These are phyloP conservation scores for Lathyrus tuberosus DNA, from an alignment of 306 rosid genomes.

Conservation along the genomic window DNA sequence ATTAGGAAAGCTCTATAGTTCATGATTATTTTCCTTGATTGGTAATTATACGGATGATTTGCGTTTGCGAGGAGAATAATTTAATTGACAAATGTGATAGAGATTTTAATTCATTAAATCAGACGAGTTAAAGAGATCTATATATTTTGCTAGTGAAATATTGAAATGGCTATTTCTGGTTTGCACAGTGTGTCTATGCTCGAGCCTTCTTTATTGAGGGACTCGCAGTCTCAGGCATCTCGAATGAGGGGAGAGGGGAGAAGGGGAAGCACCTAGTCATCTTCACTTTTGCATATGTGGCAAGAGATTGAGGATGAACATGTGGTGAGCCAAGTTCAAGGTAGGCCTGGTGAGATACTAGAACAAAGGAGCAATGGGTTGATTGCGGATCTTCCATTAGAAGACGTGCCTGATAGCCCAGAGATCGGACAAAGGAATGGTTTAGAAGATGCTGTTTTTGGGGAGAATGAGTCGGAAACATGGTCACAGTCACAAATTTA, in stretches of 20 bases:
- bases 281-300: constrained; percentile 81
- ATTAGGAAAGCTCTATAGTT: constrained; percentile 30
- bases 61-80: constrained; percentile 23
- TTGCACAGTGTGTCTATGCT: constrained; percentile 77
- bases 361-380: constrained; percentile 55
- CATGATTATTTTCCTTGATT: constrained; percentile 32
- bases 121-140: constrained; percentile 52
- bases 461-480: constrained; percentile 61
- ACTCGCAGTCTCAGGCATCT: constrained; percentile 71
- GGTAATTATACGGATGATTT: constrained; percentile 33
- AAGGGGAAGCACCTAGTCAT: constrained; percentile 63
- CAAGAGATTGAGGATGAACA: constrained; percentile 87
- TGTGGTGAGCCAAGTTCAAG: constrained; percentile 61
- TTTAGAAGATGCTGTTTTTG: constrained; percentile 54
- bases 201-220: constrained; percentile 76
- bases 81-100: constrained; percentile 23
- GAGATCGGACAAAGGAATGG: constrained; percentile 43
- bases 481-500: constrained; percentile 71
- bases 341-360: constrained; percentile 57
- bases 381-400: constrained; percentile 45
- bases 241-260: constrained; percentile 61
- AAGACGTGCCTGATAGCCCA: constrained; percentile 43
- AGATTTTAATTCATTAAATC: constrained; percentile 50
- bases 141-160: constrained; percentile 32
- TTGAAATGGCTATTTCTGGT: constrained; percentile 91